Conservation (phyloP, 1,284 basidiomycete genomes). For the Ganoderma multipileum region DNA sequence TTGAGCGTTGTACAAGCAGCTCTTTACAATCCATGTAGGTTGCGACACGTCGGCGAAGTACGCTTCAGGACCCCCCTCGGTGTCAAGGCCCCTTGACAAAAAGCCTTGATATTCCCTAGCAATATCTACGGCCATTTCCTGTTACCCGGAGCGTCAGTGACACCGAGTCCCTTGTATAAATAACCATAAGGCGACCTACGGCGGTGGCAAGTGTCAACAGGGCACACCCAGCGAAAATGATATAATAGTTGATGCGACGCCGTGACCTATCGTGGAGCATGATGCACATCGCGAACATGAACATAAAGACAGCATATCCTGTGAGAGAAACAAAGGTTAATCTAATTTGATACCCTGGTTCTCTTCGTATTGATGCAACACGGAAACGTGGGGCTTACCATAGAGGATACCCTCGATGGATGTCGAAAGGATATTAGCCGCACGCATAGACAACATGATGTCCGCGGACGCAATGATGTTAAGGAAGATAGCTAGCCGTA, state of each 20-base stretch:
- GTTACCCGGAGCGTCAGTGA: not conserved
- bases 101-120: conserved; percentile 3
- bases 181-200: conserved; percentile 14
- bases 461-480: not conserved
- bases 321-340: not conserved
- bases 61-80: conserved; percentile 10
- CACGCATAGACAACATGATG: conserved; percentile 25
- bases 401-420: conserved; percentile 38
- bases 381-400: conserved; percentile 24
- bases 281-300: conserved; percentile 36
- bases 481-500: not conserved
- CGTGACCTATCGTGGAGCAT: conserved; percentile 24
- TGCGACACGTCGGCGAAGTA: conserved; percentile 40
- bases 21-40: conserved; percentile 27
- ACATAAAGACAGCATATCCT: conserved; percentile 41
- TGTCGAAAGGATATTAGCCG: conserved; percentile 35
- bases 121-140: conserved; percentile 38
- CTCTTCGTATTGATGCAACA: not conserved
- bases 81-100: not conserved
- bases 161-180: not conserved
- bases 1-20: conserved; percentile 30
- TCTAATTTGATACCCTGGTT: not conserved
- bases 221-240: conserved; percentile 24
- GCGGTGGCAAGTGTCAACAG: conserved; percentile 37
- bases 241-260: conserved; percentile 30